Conservation (phyloP, 176 grass and related monocot genomes). For the Rhynchospora tenuis region DNA sequence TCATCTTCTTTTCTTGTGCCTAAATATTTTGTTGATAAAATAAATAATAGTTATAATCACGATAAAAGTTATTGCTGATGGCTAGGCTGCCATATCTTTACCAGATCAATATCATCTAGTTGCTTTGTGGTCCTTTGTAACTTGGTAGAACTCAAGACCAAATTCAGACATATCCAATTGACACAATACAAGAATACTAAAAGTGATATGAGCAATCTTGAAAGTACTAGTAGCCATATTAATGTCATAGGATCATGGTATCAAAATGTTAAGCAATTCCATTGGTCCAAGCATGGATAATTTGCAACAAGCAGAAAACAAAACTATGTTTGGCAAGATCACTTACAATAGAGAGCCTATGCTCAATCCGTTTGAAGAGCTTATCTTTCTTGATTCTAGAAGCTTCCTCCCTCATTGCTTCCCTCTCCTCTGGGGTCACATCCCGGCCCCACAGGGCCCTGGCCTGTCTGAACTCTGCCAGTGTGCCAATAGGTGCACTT, state of each 20-base stretch:
- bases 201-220: background rate
- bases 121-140: background rate
- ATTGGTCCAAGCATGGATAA: background rate
- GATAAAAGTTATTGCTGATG: background rate
- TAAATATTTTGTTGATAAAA: constrained; percentile 32
- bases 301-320: background rate
- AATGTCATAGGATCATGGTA: background rate
- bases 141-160: background rate
- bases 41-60: background rate
- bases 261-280: background rate
- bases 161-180: background rate
- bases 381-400: constrained; percentile 66
- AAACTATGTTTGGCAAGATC: constrained; percentile 11
- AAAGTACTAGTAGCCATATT: background rate
- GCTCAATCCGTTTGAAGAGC: constrained; percentile 69
- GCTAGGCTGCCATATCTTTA: background rate
- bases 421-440: constrained; percentile 66
- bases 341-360: constrained; percentile 87
- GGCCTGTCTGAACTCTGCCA: constrained; percentile 89
- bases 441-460: constrained; percentile 86
- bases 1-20: constrained; percentile 72
- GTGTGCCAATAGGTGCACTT: constrained; percentile 75
- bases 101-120: background rate
- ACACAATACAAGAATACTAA: background rate
- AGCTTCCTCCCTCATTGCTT: constrained; percentile 79